Evolutionary conservation across 2,329 filamentous ascomycete genomes (phyloP).

Genomic region (Xylariaceae sp.): DNA sequence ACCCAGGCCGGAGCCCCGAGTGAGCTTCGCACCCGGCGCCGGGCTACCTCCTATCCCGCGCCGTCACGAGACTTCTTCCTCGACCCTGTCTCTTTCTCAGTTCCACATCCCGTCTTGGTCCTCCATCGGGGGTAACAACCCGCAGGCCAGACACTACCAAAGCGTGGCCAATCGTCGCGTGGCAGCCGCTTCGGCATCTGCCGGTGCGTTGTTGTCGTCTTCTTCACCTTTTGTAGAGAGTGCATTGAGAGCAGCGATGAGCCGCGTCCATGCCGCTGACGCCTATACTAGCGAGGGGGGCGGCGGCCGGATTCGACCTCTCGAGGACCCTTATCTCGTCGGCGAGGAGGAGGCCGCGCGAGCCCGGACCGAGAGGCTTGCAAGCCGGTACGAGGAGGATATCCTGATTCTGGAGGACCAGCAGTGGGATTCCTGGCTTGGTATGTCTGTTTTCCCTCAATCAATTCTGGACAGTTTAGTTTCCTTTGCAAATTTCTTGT

Average conservation of each 20-base stretch:
- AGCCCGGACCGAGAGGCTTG: conserved; percentile 52
- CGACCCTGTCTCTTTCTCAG: conserved; percentile 37
- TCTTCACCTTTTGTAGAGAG: conserved; percentile 18
- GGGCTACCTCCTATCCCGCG: conserved; percentile 48
- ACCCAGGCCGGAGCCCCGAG: conserved; percentile 25
- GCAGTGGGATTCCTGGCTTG: conserved; percentile 56
- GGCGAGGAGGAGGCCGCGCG: conserved; percentile 58
- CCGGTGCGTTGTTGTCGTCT: conserved; percentile 18
- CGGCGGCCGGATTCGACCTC: conserved; percentile 39
- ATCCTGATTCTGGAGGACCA: conserved; percentile 51
- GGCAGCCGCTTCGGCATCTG: conserved; percentile 34
- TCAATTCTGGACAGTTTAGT: neutral
- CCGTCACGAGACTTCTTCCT: conserved; percentile 35
- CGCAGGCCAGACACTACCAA: conserved; percentile 55
- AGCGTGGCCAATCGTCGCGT: conserved; percentile 59
- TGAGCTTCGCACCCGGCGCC: conserved; percentile 31
- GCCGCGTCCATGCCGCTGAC: conserved; percentile 22
- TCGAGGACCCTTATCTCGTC: conserved; percentile 63
- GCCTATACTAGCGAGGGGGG: conserved; percentile 16
- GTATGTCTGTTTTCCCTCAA: conserved; percentile 35
- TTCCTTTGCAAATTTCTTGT: no score
- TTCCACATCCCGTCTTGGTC: conserved; percentile 59
- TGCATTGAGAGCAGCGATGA: conserved; percentile 26
- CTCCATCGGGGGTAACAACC: conserved; percentile 40
- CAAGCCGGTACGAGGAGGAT: conserved; percentile 50